Evolutionary conservation across 2,329 filamentous ascomycete species (phyloP), one percentile per base, ranked within the genome.

Genomic region (Aspergillus flavus): DNA sequence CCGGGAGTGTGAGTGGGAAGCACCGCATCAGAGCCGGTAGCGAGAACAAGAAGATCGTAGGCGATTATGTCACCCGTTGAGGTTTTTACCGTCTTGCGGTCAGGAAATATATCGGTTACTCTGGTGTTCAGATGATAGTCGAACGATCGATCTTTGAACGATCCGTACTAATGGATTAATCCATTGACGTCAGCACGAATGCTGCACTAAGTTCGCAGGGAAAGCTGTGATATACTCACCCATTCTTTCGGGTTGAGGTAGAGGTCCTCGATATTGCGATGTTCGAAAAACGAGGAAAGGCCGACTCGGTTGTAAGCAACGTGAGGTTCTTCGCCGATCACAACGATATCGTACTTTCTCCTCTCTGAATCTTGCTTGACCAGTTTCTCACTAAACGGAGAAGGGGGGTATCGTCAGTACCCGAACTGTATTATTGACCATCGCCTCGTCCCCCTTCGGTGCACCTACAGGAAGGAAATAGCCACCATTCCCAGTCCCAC

Each of bases 401-500:
- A 48, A 11, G n/a, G 48, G n/a, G 9, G n/a, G 46, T n/a, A n/a
- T n/a, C 16, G n/a, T 32, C 10, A 52, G 48, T 26, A 32, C 14
- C 28, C n/a, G 28, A 6, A 34, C 11, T 52, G 16, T 10, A 34
- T 32, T 11, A 10, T 32, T 21, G 19, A 10, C 19, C 28, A 23
- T 52, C 28, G 19, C 2, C 30, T 52, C 9, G 4, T 21, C 14
- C n/a, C 50, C 52, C 6, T 12, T 54, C 45, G 45, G 34, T 36
- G n/a, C 12, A 83, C 90, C 84, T 80, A 94, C 91, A 96, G 92
- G 76, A 96, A 94, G 48, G 91, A 89, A 69, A 95, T 90, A 45
- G 91, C 92, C 52, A 97, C 93, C 94, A 97, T 97, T 2, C 93
- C 93, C 78, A 97, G 79, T 11, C 93, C 93, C 45, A 96, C 92